Base-by-base conservation (phyloP, 176 grass and related monocot genomes). In the Neostapfia colusana region DNA sequence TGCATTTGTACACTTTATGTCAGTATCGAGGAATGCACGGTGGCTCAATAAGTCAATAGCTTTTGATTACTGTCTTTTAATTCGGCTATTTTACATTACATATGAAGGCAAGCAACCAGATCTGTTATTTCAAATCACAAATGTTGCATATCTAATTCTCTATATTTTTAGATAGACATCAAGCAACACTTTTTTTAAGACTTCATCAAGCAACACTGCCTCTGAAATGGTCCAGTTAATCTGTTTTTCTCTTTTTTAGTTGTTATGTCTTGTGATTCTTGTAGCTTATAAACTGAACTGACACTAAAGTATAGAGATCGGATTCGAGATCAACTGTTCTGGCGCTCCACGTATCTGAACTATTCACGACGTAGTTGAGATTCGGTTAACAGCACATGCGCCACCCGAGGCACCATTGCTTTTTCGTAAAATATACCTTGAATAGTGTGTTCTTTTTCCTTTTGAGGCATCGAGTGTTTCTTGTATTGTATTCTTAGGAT, bases 91-190 rank as follows among this genome's bases (percentile, higher is more conserved):
- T 59, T 71, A 10, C 38, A 42, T 58, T 81, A 54, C 36, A 70
- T 63, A 12, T 41, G 21, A 62, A 15, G 65, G 36, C 8, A 76
- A 76, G 42, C 23, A 25, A 62, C 0, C 5, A 24, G 7, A 40
- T 74, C 1, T 12, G 63, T 24, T 59, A 24, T 80, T 72, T 75
- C 12, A 69, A 80, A 5, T 68, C 73, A 75, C 73, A 75, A 18
- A 74, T 76, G 17, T 12, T 63, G 18, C 43, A 42, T 14, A n/a
- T n/a, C n/a, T n/a, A n/a, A n/a, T n/a, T n/a, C 34, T 65, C 49
- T 73, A 6, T 45, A 56, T 26, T 63, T 5, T 53, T 0, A 69
- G 6, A 3, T 70, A 65, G 11, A 34, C 54, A 54, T 27, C 31
- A 31, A 3, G 31, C 31, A 31, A 31, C 31, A 31, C 3, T 31